A percentile compares a stretch with the other conserved stretches of the same genome.
Evolutionary conservation across 148 eudicot genomes (phyloP).

Genomic region (Spergularia marina): DNA sequence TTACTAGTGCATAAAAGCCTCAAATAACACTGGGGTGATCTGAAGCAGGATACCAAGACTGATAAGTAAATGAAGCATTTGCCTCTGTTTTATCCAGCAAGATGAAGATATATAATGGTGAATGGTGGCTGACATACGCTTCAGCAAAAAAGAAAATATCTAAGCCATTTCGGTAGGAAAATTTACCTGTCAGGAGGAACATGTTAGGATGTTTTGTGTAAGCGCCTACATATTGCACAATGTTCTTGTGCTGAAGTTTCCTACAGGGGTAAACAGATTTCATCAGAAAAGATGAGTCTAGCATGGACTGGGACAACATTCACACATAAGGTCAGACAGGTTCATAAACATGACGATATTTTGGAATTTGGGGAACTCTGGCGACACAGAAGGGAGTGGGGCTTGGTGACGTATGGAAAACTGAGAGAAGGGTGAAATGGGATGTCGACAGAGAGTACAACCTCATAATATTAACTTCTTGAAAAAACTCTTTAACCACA

Average conservation of each 20-base stretch:
- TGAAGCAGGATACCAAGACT: neutral
- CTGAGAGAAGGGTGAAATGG: neutral
- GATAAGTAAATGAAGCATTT: too few relatives aligned
- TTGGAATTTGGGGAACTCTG: neutral
- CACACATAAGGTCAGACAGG: neutral
- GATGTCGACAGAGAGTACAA: slow-evolving; percentile 20
- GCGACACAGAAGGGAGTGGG: too few relatives aligned
- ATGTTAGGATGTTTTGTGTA: slow-evolving; percentile 62
- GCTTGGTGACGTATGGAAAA: neutral
- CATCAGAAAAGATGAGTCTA: neutral
- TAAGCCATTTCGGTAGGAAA: slow-evolving; percentile 5
- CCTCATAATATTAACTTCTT: slow-evolving; percentile 88
- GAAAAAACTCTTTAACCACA: slow-evolving; percentile 64
- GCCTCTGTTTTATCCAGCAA: neutral
- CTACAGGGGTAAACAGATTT: slow-evolving; percentile 41
- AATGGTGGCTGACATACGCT: neutral
- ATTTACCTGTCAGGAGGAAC: slow-evolving; percentile 77
- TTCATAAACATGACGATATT: neutral
- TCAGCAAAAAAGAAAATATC: neutral
- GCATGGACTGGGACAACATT: too few relatives aligned
- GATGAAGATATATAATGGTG: neutral
- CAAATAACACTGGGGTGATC: neutral
- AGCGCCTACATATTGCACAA: slow-evolving; percentile 85
- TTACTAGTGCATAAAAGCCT: neutral
- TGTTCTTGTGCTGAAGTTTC: slow-evolving; percentile 74